These are phyloP conservation scores for Artemisia tridentata DNA, from an alignment of 129 eudicot species.

Conservation along the genomic window DNA sequence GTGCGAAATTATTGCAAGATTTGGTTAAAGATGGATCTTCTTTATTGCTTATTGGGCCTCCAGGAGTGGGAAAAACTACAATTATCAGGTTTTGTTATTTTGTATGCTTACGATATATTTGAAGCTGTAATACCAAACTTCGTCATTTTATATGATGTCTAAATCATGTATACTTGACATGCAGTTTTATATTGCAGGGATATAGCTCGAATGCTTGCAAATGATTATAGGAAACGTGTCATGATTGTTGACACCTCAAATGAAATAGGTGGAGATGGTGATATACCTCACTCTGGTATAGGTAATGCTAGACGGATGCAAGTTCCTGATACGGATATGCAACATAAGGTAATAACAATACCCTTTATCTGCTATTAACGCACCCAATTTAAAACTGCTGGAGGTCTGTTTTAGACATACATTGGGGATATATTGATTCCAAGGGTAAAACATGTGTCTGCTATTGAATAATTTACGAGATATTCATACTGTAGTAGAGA, in stretches of 20 bases:
- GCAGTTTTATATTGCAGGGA: conserved; percentile 53
- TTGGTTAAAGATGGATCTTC: conserved; percentile 90
- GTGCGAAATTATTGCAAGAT: conserved; percentile 83
- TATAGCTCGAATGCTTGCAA: conserved; percentile 95
- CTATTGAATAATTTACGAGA: too few relatives aligned
- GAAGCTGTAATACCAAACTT: background rate
- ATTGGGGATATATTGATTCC: too few relatives aligned
- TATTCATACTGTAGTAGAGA: too few relatives aligned
- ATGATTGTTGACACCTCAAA: conserved; percentile 99
- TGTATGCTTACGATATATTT: background rate
- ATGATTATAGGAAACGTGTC: conserved; percentile 80
- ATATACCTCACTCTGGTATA: conserved; percentile 91
- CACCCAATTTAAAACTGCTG: too few relatives aligned
- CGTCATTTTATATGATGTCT: background rate
- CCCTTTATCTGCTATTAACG: too few relatives aligned
- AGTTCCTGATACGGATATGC: conserved; percentile 83
- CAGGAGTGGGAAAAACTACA: conserved; percentile 96
- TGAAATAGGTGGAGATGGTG: conserved; percentile 99
- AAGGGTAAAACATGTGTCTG: too few relatives aligned
- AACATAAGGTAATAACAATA: conserved; percentile 60
- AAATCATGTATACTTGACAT: background rate
- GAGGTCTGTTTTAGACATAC: too few relatives aligned
- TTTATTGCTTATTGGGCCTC: conserved; percentile 91
- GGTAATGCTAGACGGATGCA: conserved; percentile 97
- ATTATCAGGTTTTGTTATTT: conserved; percentile 67